A percentile compares a stretch with the other conserved stretches of the same genome.
Evolutionary conservation across 177 flowering plant genomes (phyloP).

Genomic region (Vitis hybrid): DNA sequence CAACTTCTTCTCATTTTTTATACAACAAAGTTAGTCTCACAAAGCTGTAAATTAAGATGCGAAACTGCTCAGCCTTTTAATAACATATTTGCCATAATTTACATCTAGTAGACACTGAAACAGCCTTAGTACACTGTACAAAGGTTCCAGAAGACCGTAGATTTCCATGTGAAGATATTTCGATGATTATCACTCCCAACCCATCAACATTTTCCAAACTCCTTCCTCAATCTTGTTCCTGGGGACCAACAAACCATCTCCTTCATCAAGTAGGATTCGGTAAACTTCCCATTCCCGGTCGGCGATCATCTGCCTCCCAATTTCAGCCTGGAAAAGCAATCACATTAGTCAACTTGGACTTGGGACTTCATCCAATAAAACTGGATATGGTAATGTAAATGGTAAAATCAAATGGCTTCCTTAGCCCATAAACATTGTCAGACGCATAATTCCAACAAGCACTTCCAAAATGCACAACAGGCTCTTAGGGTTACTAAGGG

Average conservation of each 20-base stretch:
- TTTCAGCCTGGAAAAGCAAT: constrained; percentile 45
- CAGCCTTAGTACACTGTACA: constrained; percentile 21
- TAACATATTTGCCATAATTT: constrained; percentile 9
- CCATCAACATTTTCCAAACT: constrained; percentile 60
- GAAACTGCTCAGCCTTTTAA: constrained; percentile 4
- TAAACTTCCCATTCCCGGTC: constrained; percentile 62
- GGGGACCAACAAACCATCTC: constrained; percentile 28
- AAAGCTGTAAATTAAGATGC: background rate
- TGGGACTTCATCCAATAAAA: background rate
- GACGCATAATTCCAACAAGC: background rate
- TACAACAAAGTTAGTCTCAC: constrained; percentile 1
- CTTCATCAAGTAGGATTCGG: constrained; percentile 51
- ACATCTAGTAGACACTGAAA: constrained; percentile 10
- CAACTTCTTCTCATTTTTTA: background rate
- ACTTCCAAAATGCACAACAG: background rate
- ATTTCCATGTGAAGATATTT: background rate
- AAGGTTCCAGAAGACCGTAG: background rate
- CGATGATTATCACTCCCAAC: constrained; percentile 38
- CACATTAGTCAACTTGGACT: background rate
- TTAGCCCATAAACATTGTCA: background rate
- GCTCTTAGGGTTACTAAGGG: background rate
- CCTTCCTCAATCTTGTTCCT: constrained; percentile 39
- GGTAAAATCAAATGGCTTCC: background rate
- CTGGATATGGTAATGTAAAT: too few relatives aligned
- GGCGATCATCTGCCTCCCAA: constrained; percentile 47